Evolutionary conservation across 495 filamentous ascomycete species (phyloP).

Genomic region (Penicillium steckii): DNA sequence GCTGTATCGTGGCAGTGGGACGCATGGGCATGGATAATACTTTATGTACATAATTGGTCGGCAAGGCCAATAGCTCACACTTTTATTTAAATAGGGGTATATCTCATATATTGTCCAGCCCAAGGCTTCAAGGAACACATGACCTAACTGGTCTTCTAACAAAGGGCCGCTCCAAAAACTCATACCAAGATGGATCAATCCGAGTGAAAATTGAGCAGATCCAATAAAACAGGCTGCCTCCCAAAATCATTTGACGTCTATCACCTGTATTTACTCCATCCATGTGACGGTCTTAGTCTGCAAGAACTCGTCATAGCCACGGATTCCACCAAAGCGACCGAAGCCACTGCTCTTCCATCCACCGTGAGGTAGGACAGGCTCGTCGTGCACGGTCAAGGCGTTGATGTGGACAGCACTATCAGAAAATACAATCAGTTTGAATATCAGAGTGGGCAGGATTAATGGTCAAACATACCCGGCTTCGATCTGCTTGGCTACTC

Average conservation of each 20-base stretch:
- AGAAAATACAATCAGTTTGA: neutral
- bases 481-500: conserved; percentile 49
- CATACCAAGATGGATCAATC: too few species aligned
- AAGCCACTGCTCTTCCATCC: conserved; percentile 84
- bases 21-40: too few species aligned
- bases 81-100: neutral
- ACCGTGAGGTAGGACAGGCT: conserved; percentile 75
- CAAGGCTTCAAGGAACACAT: neutral
- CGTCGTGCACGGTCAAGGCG: conserved; percentile 80
- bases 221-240: too few species aligned
- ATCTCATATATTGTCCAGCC: neutral
- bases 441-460: neutral
- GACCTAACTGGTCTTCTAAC: neutral
- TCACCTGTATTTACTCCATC: conserved; percentile 34
- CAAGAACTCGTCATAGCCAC: conserved; percentile 73
- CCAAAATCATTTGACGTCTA: too few species aligned
- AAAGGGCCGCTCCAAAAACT: neutral
- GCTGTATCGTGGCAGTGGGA: too few species aligned
- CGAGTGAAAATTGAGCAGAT: neutral
- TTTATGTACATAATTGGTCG: too few species aligned
- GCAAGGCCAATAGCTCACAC: too few species aligned
- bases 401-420: conserved; percentile 82
- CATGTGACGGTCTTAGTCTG: conserved; percentile 83
- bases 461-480: conserved; percentile 35
- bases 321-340: conserved; percentile 61